A percentile compares a stretch with the other conserved stretches of the same genome.
Evolutionary conservation across 441 rosid genomes (phyloP).

Genomic region (Francoa sonchifolia): DNA sequence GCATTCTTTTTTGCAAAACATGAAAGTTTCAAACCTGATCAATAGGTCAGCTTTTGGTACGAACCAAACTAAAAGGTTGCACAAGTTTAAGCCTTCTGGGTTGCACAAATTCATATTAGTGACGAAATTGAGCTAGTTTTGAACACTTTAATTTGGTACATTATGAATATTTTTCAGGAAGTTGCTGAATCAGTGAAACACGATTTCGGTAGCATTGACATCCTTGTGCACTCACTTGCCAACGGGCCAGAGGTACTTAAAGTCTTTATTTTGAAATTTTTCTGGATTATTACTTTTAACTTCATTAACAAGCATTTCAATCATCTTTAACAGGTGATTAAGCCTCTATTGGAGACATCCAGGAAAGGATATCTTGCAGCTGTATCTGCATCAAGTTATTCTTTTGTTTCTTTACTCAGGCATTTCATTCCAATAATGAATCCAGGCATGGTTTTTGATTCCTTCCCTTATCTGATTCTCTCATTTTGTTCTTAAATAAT

Average conservation of each 20-base stretch:
- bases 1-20: too few species aligned
- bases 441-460: slow-evolving; percentile 37
- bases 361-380: slow-evolving; percentile 88
- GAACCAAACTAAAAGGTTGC: too few species aligned
- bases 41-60: too few species aligned
- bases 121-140: background rate
- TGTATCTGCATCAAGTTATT: slow-evolving; percentile 86
- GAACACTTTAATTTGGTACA: background rate
- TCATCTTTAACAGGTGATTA: slow-evolving; percentile 36
- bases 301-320: background rate
- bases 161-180: slow-evolving; percentile 37
- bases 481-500: too few species aligned
- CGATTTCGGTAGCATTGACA: slow-evolving; percentile 87
- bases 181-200: slow-evolving; percentile 69
- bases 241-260: slow-evolving; percentile 87
- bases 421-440: slow-evolving; percentile 90
- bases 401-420: slow-evolving; percentile 67
- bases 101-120: too few species aligned
- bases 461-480: background rate
- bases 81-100: too few species aligned
- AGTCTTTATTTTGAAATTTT: background rate
- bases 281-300: background rate
- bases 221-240: slow-evolving; percentile 94
- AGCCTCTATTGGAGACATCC: slow-evolving; percentile 89
- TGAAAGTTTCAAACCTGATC: too few species aligned